Conservation (phyloP, 345 rosid genomes). For the Lenwebbia sp. region DNA sequence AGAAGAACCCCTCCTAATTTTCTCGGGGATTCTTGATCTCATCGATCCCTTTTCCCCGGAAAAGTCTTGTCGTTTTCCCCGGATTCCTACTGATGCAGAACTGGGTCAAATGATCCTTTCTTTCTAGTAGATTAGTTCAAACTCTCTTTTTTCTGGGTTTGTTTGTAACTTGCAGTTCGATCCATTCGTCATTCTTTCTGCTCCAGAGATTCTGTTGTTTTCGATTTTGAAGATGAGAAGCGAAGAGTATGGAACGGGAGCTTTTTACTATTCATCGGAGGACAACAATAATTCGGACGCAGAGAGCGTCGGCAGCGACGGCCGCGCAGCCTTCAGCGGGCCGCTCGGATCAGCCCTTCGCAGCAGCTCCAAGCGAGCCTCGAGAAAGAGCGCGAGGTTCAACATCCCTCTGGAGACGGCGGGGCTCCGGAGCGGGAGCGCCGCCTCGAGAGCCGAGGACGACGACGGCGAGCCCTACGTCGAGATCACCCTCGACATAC, state of each 20-base stretch:
- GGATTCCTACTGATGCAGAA: neutral
- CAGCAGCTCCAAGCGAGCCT: slow-evolving; percentile 26
- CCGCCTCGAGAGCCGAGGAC: slow-evolving; percentile 4
- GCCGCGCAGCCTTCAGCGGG: slow-evolving; percentile 51
- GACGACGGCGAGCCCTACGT: slow-evolving; percentile 35
- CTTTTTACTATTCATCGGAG: slow-evolving; percentile 24
- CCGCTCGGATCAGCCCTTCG: slow-evolving; percentile 24
- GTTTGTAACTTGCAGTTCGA: neutral
- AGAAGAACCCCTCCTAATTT: neutral
- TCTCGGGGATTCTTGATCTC: neutral
- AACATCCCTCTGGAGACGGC: slow-evolving; percentile 34
- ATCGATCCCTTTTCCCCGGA: neutral
- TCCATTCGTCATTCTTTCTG: neutral
- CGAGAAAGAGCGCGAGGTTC: slow-evolving; percentile 82
- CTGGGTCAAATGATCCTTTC: neutral
- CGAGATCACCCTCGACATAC: slow-evolving; percentile 78
- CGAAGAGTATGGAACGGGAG: slow-evolving; percentile 23
- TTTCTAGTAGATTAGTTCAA: neutral
- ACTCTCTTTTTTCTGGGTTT: neutral
- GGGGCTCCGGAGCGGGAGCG: neutral
- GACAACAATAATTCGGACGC: slow-evolving; percentile 39
- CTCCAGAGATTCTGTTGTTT: neutral
- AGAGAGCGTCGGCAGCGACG: slow-evolving; percentile 53
- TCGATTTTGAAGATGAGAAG: slow-evolving; percentile 10
- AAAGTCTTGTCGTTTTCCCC: neutral